Base-by-base conservation (phyloP, 2,329 filamentous ascomycete genomes). In the Paraconiothyrium sp. region DNA sequence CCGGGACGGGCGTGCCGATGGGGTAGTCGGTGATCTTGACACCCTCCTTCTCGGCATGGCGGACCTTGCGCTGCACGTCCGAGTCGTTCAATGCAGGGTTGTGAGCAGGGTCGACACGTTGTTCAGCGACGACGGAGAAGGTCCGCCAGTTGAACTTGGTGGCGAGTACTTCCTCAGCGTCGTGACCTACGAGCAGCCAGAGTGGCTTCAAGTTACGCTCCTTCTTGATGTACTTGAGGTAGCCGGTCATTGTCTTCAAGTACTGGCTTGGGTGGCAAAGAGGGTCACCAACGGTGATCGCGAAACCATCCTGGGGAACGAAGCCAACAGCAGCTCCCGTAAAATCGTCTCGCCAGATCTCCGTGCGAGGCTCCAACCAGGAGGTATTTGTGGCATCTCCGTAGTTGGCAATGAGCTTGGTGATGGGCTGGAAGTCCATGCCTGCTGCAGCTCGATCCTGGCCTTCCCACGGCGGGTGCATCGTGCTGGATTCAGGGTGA, bases 331-430 rank as follows among this genome's bases (percentile, higher is more conserved):
- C 93, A 0, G 93, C 94, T 52, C 94, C 94, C 2, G 91, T 94
- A 37, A 82, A 78, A 24, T 86, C 81, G 74, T 97, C 92, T 34
- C 94, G 89, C 92, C 93, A 97, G 60, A 97, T 89, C 73, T 92
- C 86, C 77, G 94, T 97, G 7, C 93, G 89, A 7, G 93, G 91
- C 76, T 97, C 94, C 8, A 95, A 86, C 93, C 93, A 97, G 0
- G 93, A 95, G 0, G 94, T 97, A 73, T 97, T 96, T 52, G 93
- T 93, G 1, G 94, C 93, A 78, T 97, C 94, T 64, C 94, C 94
- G 70, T 97, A 97, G 78, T 97, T 97, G 74, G 93, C 93, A 76
- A 97, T 93, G 46, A 97, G 88, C 75, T 97, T 91, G 76, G 94
- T 92, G 5, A 97, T 77, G 0, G 92, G 85, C 55, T 93, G 93